phyloP scores from a whole-genome alignment of 1,284 basidiomycete species.

The Irpex rosettiformis region DNA sequence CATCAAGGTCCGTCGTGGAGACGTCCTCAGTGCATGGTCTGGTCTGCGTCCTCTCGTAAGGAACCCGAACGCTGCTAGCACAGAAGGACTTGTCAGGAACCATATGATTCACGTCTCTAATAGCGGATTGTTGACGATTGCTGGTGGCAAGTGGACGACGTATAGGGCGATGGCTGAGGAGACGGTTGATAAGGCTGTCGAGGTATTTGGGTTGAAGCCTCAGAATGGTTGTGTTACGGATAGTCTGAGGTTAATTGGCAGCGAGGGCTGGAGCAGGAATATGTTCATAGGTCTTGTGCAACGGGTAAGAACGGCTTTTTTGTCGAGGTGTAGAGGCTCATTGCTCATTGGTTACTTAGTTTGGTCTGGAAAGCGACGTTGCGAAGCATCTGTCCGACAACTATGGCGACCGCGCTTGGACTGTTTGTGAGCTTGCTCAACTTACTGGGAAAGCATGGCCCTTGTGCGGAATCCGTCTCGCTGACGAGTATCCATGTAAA shows the following conservation, averaged over 20 bases:
- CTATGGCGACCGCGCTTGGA: constrained; percentile 97
- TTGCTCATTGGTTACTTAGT: constrained; percentile 39
- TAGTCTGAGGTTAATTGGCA: constrained; percentile 83
- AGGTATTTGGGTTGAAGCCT: constrained; percentile 64
- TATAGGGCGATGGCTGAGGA: constrained; percentile 97
- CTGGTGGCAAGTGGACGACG: constrained; percentile 99
- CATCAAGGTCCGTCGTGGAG: constrained; percentile 92
- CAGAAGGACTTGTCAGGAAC: constrained; percentile 89
- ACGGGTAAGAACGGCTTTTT: constrained; percentile 46
- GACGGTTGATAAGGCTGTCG: constrained; percentile 87
- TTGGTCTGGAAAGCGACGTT: constrained; percentile 88
- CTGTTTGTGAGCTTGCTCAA: constrained; percentile 80
- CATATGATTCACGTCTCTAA: constrained; percentile 89
- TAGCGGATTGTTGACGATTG: constrained; percentile 89
- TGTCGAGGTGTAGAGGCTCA: no score
- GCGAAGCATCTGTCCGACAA: constrained; percentile 92
- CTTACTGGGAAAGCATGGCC: constrained; percentile 84
- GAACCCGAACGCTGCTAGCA: constrained; percentile 77
- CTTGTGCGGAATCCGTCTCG: constrained; percentile 78
- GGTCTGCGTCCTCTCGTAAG: constrained; percentile 89
- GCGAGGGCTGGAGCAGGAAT: constrained; percentile 91
- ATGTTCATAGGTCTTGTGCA: constrained; percentile 98
- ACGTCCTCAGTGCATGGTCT: constrained; percentile 95
- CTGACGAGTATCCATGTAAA: constrained; percentile 76
- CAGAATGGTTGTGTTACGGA: constrained; percentile 78